Conservation (phyloP, 192 early-diverging fungal species). For the Rhizophagus clarus region DNA sequence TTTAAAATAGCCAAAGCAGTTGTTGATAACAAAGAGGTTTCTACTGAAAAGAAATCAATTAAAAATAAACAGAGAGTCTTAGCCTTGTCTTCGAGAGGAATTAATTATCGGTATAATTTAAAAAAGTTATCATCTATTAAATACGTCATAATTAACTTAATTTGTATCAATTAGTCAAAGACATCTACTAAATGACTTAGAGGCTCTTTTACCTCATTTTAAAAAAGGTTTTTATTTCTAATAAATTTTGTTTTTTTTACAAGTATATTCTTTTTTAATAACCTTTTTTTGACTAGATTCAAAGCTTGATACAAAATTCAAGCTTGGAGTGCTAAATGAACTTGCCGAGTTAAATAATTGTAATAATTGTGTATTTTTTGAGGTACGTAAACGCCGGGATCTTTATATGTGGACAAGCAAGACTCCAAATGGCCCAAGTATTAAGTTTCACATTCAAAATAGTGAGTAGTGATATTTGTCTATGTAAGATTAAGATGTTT, state of each 20-base stretch:
- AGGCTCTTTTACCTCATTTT: slow-evolving; percentile 85
- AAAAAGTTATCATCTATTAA: not conserved
- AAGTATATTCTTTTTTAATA: not conserved
- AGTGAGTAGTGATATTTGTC: slow-evolving; percentile 47
- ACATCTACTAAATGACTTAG: slow-evolving; percentile 90
- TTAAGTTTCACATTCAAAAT: slow-evolving; percentile 95
- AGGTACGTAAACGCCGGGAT: slow-evolving; percentile 89
- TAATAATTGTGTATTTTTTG: slow-evolving; percentile 98
- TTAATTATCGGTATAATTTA: slow-evolving; percentile 69
- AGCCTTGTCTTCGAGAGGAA: slow-evolving; percentile 86
- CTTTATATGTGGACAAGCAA: slow-evolving; percentile 95
- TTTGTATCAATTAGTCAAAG: slow-evolving; percentile 65
- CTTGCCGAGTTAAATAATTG: slow-evolving; percentile 96
- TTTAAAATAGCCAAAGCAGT: slow-evolving; percentile 44
- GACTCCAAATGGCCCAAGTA: slow-evolving; percentile 92
- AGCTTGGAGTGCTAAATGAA: slow-evolving; percentile 89
- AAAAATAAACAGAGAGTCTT: slow-evolving; percentile 92
- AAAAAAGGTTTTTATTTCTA: slow-evolving; percentile 72
- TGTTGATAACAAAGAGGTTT: slow-evolving; percentile 14
- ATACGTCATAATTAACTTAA: not conserved
- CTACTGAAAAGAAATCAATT: slow-evolving; percentile 51
- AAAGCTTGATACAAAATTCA: slow-evolving; percentile 91
- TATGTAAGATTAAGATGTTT: not conserved
- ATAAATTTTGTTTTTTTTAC: not conserved
- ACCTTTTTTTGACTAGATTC: slow-evolving; percentile 52